Base-by-base conservation (phyloP, 176 grass and related monocot species). In the Tillandsia leiboldiana region DNA sequence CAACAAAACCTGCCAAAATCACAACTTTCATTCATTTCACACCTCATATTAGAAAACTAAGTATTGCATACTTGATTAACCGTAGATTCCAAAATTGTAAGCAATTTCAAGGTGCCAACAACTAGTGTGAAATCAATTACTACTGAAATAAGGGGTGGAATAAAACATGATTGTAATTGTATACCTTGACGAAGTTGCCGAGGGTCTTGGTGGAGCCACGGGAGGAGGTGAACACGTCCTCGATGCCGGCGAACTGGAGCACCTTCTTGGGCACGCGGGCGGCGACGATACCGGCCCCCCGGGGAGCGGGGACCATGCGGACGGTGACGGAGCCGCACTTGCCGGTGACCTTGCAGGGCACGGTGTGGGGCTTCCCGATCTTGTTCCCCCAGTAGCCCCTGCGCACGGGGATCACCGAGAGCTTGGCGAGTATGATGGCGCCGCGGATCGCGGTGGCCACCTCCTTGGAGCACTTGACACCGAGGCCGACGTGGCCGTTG, bases 371-470 rank as follows among this genome's bases (percentile, higher is more conserved):
- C 79, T 69, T 54, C 0, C 91, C 91, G 9, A 96, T 96, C 91
- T 96, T 96, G 81, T 96, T 96, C 10, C 91, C 91, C 91, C 91
- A 96, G 81, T 90, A 96, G 0, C 91, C 91, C 70, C 91, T 83
- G 81, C 91, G 72, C 22, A 96, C 76, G 9, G 91, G 91, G 12
- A 96, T 70, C 0, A 96, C 53, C 0, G 91, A 96, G 65, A 96
- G 87, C 73, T 96, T 96, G 76, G 91, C 91, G 8, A 96, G 76
- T 54, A 96, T 90, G 67, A 90, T 96, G 54, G 91, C 91, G 64
- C 91, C 91, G 9, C 87, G 91, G 74, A 96, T 96, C 53, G 87
- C 87, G 28, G 91, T 96, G 53, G 91, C 87, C 17, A 96, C 87
- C 82, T 96, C 91, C 87, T 96, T 96, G 63, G 87, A 81, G 81